phyloP scores from a whole-genome alignment of 352 stramenopile species.

The Phytopythium aichiense region DNA sequence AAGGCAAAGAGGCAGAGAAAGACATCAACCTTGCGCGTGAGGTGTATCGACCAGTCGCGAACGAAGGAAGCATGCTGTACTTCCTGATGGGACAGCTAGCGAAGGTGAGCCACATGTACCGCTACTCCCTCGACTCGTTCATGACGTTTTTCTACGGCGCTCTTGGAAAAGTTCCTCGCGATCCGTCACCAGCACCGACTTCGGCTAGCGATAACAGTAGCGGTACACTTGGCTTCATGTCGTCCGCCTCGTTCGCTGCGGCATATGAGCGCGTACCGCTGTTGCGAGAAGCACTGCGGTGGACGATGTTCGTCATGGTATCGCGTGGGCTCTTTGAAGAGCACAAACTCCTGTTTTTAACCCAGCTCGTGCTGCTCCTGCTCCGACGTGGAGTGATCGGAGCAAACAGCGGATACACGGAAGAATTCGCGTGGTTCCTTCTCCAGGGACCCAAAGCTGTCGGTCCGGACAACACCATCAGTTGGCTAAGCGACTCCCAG shows the following conservation, averaged over 20 bases:
- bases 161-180: slow-evolving; percentile 57
- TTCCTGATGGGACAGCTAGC: slow-evolving; percentile 89
- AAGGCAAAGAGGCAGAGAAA: slow-evolving; percentile 85
- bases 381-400: slow-evolving; percentile 65
- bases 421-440: slow-evolving; percentile 75
- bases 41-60: slow-evolving; percentile 86
- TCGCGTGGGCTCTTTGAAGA: slow-evolving; percentile 90
- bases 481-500: slow-evolving; percentile 82
- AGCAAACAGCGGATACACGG: slow-evolving; percentile 61
- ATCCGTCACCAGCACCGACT: not conserved
- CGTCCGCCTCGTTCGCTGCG: slow-evolving; percentile 23
- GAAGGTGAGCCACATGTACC: slow-evolving; percentile 93
- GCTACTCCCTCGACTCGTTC: slow-evolving; percentile 91
- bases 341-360: slow-evolving; percentile 89
- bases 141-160: slow-evolving; percentile 87
- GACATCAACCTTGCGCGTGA: slow-evolving; percentile 91
- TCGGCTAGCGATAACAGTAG: not conserved
- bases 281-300: slow-evolving; percentile 75
- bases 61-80: slow-evolving; percentile 90
- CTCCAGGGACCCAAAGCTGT: slow-evolving; percentile 68
- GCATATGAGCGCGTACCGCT: slow-evolving; percentile 55
- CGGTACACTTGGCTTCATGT: slow-evolving; percentile 11
- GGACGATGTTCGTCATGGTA: slow-evolving; percentile 89
- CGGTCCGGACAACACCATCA: slow-evolving; percentile 65
- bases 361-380: slow-evolving; percentile 83